phyloP scores from a whole-genome alignment of 192 early-diverging fungal genomes.

The Podila clonocystis region DNA sequence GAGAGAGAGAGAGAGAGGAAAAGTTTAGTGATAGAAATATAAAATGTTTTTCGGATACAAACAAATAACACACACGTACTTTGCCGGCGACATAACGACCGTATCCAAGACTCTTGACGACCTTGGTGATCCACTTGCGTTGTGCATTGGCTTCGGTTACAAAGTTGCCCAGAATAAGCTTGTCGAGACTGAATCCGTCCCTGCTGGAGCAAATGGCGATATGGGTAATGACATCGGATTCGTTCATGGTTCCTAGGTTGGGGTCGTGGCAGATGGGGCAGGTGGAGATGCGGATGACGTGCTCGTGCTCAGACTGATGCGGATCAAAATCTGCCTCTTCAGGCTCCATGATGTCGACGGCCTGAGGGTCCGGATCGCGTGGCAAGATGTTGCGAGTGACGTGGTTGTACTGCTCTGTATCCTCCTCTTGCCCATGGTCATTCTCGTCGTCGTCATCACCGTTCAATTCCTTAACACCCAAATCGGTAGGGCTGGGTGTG shows the following conservation, averaged over 20 bases:
- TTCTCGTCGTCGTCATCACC: slow-evolving; percentile 18
- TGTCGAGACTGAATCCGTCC: slow-evolving; percentile 74
- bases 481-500: not conserved
- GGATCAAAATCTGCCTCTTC: slow-evolving; percentile 46
- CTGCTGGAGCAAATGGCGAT: slow-evolving; percentile 77
- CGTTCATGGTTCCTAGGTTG: slow-evolving; percentile 57
- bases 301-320: slow-evolving; percentile 56
- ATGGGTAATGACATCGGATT: slow-evolving; percentile 82
- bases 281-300: slow-evolving; percentile 67
- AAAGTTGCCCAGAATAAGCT: slow-evolving; percentile 79
- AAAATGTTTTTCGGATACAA: not conserved
- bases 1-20: not conserved
- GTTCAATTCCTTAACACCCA: not conserved
- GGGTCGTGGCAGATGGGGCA: slow-evolving; percentile 78
- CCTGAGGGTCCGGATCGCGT: slow-evolving; percentile 9
- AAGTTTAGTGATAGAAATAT: too few species aligned
- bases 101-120: slow-evolving; percentile 72
- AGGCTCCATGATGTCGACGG: slow-evolving; percentile 30
- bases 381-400: slow-evolving; percentile 11
- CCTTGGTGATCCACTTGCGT: slow-evolving; percentile 73
- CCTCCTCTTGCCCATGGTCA: not conserved
- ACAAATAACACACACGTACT: slow-evolving; percentile 14
- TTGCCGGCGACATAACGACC: slow-evolving; percentile 66
- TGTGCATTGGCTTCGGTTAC: slow-evolving; percentile 79
- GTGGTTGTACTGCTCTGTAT: slow-evolving; percentile 7